These are phyloP conservation scores for Ampelomyces quisqualis DNA, from an alignment of 2,329 filamentous ascomycete species.

Conservation along the genomic window DNA sequence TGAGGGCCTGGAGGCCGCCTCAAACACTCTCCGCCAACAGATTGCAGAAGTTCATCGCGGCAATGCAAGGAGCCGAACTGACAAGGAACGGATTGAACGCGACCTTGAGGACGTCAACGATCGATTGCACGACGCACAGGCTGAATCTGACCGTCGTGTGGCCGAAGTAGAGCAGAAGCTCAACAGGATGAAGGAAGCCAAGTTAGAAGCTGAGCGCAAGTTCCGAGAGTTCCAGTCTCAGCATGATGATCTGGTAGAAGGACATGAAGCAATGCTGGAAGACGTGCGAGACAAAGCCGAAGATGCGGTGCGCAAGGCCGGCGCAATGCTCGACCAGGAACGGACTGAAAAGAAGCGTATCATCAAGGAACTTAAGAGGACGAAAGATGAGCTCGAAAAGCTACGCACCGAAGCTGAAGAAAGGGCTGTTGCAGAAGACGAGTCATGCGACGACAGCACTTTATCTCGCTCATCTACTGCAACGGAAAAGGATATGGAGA, in stretches of 20 bases:
- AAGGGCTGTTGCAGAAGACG: conserved; percentile 13
- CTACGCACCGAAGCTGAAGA: conserved; percentile 18
- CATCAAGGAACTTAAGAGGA: conserved; percentile 28
- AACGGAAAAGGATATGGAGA: conserved; percentile 26
- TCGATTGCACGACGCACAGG: conserved; percentile 24
- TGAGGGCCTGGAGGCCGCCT: conserved; percentile 31
- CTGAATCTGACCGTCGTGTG: conserved; percentile 32
- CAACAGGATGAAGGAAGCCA: conserved; percentile 30
- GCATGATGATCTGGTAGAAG: conserved; percentile 29
- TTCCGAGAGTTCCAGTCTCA: conserved; percentile 31
- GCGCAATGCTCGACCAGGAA: conserved; percentile 36
- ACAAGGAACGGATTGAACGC: conserved; percentile 28
- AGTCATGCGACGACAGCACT: conserved; percentile 14
- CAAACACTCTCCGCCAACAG: conserved; percentile 35
- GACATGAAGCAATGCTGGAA: conserved; percentile 29
- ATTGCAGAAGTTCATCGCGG: conserved; percentile 35
- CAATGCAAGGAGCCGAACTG: conserved; percentile 23
- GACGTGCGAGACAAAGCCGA: conserved; percentile 39
- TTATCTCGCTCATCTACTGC: conserved; percentile 9
- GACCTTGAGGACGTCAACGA: conserved; percentile 32
- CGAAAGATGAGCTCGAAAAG: conserved; percentile 23
- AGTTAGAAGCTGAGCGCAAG: conserved; percentile 25
- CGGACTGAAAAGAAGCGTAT: conserved; percentile 34
- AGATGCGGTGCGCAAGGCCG: conserved; percentile 39
- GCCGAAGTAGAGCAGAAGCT: conserved; percentile 35